Base-by-base conservation (phyloP, 345 rosid genomes). In the Cardamine resedifolia region DNA sequence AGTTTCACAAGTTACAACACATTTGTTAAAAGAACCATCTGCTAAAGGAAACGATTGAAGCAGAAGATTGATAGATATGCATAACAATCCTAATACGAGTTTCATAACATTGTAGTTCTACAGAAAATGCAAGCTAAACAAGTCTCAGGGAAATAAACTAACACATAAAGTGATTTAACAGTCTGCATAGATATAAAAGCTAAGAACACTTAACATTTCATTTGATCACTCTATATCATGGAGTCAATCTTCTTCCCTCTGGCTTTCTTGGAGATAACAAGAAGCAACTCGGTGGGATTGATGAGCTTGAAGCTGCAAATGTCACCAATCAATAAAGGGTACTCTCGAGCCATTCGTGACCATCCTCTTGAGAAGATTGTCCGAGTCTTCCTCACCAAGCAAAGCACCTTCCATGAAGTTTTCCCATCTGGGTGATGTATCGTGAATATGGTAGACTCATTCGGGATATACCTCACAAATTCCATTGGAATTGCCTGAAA, bases 361-460 rank as follows among this genome's bases (percentile, higher is more conserved):
- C 71, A 77, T 49, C 80, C 76, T 3, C 49, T 5, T 14, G 80
- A 71, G 56, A 77, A 65, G 28, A 49, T 59, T 31, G 57, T 4
- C 3, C 72, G 20, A 47, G 3, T 21, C 63, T 71, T 14, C 38
- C 68, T 77, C 67, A 39, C 61, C 56, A 71, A 58, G 38, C 55
- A 49, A 4, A 30, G 5, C 68, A 65, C 72, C 8, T 65, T 19
- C 80, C 80, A 77, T 3, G 72, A 60, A 3, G 4, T 38, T 15
- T 20, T 27, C 59, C 57, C 67, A 6, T 58, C 2, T 1, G 62
- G 43, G 24, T 77, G 76, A 49, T 3, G 31, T 12, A 77, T 24
- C 21, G 24, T 56, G 38, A 36, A 56, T 3, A 26, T 12, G 52
- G 1, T 20, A 6, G 71, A 55, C 30, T 63, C 33, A 0, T 2